Base-by-base conservation (phyloP, 306 rosid species). In the Cucurbita moschata region DNA sequence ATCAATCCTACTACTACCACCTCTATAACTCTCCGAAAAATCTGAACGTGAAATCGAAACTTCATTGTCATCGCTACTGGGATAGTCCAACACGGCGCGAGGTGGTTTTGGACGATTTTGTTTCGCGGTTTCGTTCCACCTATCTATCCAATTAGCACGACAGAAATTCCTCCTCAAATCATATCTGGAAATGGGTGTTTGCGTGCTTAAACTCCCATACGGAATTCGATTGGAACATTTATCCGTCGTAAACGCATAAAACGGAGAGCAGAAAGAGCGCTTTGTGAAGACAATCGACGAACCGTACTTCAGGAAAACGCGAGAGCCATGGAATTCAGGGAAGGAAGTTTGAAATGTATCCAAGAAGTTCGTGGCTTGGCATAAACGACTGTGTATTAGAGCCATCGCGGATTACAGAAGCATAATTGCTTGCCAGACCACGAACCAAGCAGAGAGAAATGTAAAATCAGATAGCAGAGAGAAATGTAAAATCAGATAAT, bases 321-420 rank as follows among this genome's bases (percentile, higher is more conserved):
- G 77, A 38, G 82, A 21, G 21, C 79, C 79, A 39, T 74, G 84
- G 85, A 82, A 75, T 57, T 69, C 87, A 35, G 86, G 79, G 72
- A 81, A 74, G 76, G 89, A 83, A 76, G 73, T 53, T 8, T 89
- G 94, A 66, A 89, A 86, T 35, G 94, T 85, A 50, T 87, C 90
- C 50, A 87, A 79, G 81, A 92, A 80, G 80, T 79, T 81, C 15
- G 89, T 70, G 18, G 98, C 92, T 59, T 88, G 85, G 81, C 85
- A 79, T 46, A 90, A 87, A 62, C 97, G 94, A 73, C 85, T 81
- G 81, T 96, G 92, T 50, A 78, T 70, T 53, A 88, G 76, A 82
- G 90, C 86, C 97, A 93, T 90, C 42, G 51, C 19, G 44, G 72
- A 58, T 40, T 59, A 39, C 44, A 72, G 47, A 47, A 76, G 23